phyloP scores from a whole-genome alignment of 768 basidiomycete species.

The Termitomyces heimii region DNA sequence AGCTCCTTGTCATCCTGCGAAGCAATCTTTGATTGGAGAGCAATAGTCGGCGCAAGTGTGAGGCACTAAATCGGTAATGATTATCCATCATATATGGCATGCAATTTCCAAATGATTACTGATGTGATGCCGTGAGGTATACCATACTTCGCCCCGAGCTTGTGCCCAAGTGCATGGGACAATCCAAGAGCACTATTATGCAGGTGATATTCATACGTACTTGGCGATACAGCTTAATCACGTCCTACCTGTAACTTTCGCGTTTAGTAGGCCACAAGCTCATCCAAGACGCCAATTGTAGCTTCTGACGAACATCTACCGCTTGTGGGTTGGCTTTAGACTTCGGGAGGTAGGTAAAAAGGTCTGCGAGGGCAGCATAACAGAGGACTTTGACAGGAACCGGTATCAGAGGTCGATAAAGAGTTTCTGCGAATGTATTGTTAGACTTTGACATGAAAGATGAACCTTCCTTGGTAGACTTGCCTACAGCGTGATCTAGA shows the following conservation, averaged over 20 bases:
- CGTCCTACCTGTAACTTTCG: constrained; percentile 46
- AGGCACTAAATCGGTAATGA: constrained; percentile 43
- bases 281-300: constrained; percentile 78
- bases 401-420: constrained; percentile 52
- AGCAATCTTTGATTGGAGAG: constrained; percentile 49
- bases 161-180: constrained; percentile 72
- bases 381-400: constrained; percentile 59
- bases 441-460: neutral
- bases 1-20: constrained; percentile 57
- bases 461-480: constrained; percentile 13
- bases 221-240: neutral
- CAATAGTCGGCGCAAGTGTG: constrained; percentile 61
- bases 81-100: neutral
- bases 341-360: constrained; percentile 67
- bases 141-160: constrained; percentile 62
- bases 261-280: constrained; percentile 63
- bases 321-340: constrained; percentile 54
- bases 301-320: constrained; percentile 56
- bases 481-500: constrained; percentile 74
- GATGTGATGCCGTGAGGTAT: constrained; percentile 85
- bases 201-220: neutral
- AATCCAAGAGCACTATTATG: constrained; percentile 54
- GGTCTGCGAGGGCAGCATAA: constrained; percentile 61
- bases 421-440: constrained; percentile 37
- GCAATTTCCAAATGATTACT: constrained; percentile 30